Evolutionary conservation across 768 basidiomycete species (phyloP), one percentile per base, ranked within the genome.

Genomic region (Gyrodon lividus): DNA sequence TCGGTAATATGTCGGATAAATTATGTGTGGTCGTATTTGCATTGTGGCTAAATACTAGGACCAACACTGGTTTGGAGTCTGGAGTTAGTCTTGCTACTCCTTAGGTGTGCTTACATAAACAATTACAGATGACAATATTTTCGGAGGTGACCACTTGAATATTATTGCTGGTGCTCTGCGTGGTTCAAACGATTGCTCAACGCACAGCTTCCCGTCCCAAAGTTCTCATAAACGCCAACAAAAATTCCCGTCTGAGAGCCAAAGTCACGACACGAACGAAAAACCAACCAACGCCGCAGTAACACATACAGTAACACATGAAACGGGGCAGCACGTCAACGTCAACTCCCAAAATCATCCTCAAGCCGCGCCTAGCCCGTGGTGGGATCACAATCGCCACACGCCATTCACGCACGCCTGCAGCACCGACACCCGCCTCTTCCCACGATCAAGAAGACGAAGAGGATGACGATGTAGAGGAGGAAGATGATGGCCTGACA

Each of bases 321-420:
- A 67, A 61, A 26, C 66, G 66, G 30, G 9, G 19, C 20, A 46
- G 55, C 34, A 51, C 54, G 10, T 63, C 60, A 31, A 63, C 60
- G 4, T 52, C 60, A 16, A 56, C 48, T 13, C 69, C 59, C 22
- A 75, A 72, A 64, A 75, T 75, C 38, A 75, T 74, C 9, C 72
- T 74, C 51, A 75, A 71, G 43, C 73, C 74, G 2, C 72, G 70
- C 28, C 54, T 66, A 10, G 64, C 63, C 16, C 67, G 62, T 38
- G 65, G 64, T 7, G 55, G 59, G 2, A 61, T 52, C 2, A 68
- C 55, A 16, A 63, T 65, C 55, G 61, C 61, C 22, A 55, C 66
- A 2, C 63, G 65, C 1, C 52, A 53, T 30, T 64, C 66, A 20
- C 9, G 51, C 40, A 64, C 64, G 0, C 66, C 69, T 7, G 48